Conservation (phyloP, 768 basidiomycete species). For the Mrakia hoshinonis region DNA sequence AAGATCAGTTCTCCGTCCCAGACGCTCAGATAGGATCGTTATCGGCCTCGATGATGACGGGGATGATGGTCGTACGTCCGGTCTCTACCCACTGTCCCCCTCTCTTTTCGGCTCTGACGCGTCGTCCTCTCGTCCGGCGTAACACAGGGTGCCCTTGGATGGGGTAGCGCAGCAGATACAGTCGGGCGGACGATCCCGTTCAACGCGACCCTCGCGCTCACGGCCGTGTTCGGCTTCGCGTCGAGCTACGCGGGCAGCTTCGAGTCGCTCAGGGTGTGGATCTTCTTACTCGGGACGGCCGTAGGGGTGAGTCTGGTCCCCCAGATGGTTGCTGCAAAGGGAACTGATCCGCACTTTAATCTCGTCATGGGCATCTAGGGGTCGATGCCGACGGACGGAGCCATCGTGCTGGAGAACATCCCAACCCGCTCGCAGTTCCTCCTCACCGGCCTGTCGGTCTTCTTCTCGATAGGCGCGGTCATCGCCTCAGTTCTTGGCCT, state of each 20-base stretch:
- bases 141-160: slow-evolving; percentile 16
- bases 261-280: slow-evolving; percentile 56
- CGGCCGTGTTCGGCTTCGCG: slow-evolving; percentile 74
- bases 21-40: slow-evolving; percentile 69
- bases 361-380: slow-evolving; percentile 47
- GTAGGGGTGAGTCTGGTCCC: slow-evolving; percentile 61
- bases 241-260: slow-evolving; percentile 56
- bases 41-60: slow-evolving; percentile 80
- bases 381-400: slow-evolving; percentile 69
- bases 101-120: slow-evolving; percentile 31
- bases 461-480: slow-evolving; percentile 89
- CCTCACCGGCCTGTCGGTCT: slow-evolving; percentile 83
- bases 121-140: slow-evolving; percentile 74
- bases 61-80: slow-evolving; percentile 90
- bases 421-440: slow-evolving; percentile 86
- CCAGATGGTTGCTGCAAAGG: too few species aligned
- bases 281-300: slow-evolving; percentile 84
- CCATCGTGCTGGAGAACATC: slow-evolving; percentile 70
- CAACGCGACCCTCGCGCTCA: slow-evolving; percentile 84
- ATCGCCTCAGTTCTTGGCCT: slow-evolving; percentile 72
- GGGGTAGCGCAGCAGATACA: slow-evolving; percentile 62
- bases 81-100: slow-evolving; percentile 47
- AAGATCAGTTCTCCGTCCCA: slow-evolving; percentile 70
- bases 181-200: slow-evolving; percentile 83
- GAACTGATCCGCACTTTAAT: too few species aligned